Percentiles rank a stretch among this genome's conserved stretches.
Conservation (phyloP, 2,329 filamentous ascomycete species). For the Neurospora sp. region DNA sequence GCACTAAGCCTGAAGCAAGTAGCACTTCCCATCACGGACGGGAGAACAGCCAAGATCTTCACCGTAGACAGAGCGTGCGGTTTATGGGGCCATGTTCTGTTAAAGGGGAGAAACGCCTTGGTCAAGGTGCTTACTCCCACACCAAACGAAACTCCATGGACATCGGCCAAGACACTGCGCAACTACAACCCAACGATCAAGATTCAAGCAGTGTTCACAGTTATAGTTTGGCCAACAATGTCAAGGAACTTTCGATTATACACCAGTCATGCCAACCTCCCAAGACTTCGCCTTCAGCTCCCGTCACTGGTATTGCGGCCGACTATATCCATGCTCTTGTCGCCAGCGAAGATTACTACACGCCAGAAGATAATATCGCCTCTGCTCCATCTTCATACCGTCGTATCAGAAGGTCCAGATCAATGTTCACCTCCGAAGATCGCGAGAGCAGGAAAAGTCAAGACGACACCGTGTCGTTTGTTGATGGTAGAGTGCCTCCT, state of each 20-base stretch:
- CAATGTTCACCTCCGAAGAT: slow-evolving; percentile 36
- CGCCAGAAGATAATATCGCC: slow-evolving; percentile 36
- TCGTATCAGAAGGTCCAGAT: slow-evolving; percentile 44
- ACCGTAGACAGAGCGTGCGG: slow-evolving; percentile 45
- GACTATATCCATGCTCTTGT: slow-evolving; percentile 28
- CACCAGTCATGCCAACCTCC: slow-evolving; percentile 6
- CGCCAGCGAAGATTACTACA: slow-evolving; percentile 33
- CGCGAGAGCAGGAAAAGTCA: slow-evolving; percentile 5
- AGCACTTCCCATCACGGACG: slow-evolving; percentile 14
- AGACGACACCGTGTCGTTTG: slow-evolving; percentile 2
- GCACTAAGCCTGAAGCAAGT: slow-evolving; percentile 12
- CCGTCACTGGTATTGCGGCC: slow-evolving; percentile 16
- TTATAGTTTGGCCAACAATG: slow-evolving; percentile 1
- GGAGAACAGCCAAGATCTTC: slow-evolving; percentile 20
- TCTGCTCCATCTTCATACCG: slow-evolving; percentile 39
- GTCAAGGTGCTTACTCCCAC: neutral
- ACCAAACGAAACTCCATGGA: neutral
- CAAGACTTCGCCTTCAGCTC: slow-evolving; percentile 9
- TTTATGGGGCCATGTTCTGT: slow-evolving; percentile 30
- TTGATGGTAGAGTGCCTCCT: neutral
- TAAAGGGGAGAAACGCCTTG: slow-evolving; percentile 4
- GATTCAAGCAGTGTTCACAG: slow-evolving; percentile 3
- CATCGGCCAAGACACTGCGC: neutral
- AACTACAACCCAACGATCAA: neutral
- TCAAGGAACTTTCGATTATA: neutral